Evolutionary conservation across 768 basidiomycete genomes (phyloP), one percentile per base, ranked within the genome.

Genomic region (Tricholoma saponaceum): DNA sequence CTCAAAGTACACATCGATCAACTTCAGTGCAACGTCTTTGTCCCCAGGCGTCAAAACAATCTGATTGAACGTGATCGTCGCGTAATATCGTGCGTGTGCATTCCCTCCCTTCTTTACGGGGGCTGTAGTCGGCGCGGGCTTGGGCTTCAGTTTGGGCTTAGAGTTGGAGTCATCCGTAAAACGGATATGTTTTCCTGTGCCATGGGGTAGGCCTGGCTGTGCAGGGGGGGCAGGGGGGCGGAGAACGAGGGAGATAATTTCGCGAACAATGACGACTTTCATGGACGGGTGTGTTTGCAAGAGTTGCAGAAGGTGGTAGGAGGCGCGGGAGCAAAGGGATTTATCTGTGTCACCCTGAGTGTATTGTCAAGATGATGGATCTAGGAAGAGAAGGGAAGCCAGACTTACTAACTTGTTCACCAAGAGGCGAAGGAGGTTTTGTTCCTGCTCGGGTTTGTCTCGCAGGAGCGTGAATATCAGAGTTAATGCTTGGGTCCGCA

Each of bases 361-460:
- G 30, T 10, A 25, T 35, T 23, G 37, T 49, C 18, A 30, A 25
- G 56, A 28, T 32, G 47, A 41, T 52, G 32, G 28, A 47, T 25
- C 14, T 9, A 44, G 53, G 23, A 46, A 8, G 33, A 23, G 60
- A 8, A 39, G 54, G 52, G 14, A 54, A 4, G 13, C 39, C 9
- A 28, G 39, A 72, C 87, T 51, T 60, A 89, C 93, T 20, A 99
- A 83, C 70, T 98, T 98, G 77, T 98, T 96, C 32, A 94, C 93
- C 7, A 98, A 85, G 5, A 98, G 76, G 26, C 89, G 84, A 5
- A 98, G 83, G 28, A 98, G 75, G 75, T 99, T 99, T 66, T 98
- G 94, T 69, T 98, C 97, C 70, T 99, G 97, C 69, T 99, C 97
- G 0, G 96, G 94, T 64, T 94, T 95, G 58, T 89, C 89, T 30